Percentiles rank a stretch among this genome's conserved stretches.
phyloP scores from a whole-genome alignment of 345 rosid genomes.

The Citrus hindsii region DNA sequence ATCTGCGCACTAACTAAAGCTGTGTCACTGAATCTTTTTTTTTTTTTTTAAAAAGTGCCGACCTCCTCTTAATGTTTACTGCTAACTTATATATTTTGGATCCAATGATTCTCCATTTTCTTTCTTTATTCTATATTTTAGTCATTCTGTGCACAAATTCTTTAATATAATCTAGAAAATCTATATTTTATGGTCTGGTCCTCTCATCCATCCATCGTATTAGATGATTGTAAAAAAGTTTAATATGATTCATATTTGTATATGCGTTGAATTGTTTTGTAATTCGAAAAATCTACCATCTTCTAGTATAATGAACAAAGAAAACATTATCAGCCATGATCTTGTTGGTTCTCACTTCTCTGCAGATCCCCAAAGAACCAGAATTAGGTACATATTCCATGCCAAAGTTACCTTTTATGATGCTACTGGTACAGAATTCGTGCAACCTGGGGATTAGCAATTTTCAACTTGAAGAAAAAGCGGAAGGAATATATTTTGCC shows the following conservation, averaged over 20 bases:
- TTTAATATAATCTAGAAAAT: background rate
- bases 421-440: background rate
- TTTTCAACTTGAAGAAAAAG: background rate
- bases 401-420: background rate
- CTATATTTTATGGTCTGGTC: background rate
- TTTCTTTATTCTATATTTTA: background rate
- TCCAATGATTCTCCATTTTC: background rate
- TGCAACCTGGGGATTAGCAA: background rate
- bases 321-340: background rate
- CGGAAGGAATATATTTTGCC: background rate
- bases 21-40: conserved; percentile 1
- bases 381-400: background rate
- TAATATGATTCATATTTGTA: background rate
- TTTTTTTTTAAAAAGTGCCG: background rate
- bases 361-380: background rate
- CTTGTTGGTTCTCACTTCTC: background rate
- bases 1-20: conserved; percentile 3
- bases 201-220: too few relatives aligned
- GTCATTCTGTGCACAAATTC: background rate
- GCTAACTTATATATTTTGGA: background rate
- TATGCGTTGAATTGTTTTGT: background rate
- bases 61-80: background rate
- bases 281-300: background rate
- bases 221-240: background rate
- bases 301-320: background rate